phyloP scores from a whole-genome alignment of 1,139 yeast genomes.

The Tardiomyces depauwii region DNA sequence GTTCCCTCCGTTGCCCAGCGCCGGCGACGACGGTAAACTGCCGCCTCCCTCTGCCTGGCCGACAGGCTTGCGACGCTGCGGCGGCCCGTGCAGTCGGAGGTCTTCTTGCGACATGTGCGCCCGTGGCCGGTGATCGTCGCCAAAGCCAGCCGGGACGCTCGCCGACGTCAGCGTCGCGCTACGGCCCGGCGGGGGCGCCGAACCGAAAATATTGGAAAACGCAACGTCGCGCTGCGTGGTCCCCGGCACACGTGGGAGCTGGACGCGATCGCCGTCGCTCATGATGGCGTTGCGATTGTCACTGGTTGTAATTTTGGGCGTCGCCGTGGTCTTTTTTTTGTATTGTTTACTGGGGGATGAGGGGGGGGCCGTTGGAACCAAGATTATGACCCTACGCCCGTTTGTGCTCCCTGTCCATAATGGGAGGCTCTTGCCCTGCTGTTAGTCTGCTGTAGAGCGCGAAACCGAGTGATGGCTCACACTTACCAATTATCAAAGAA shows the following conservation, averaged over 20 bases:
- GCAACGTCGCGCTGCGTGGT: constrained; percentile 21
- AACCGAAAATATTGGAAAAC: constrained; percentile 27
- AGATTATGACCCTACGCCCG: background rate
- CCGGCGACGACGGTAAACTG: background rate
- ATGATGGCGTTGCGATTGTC: background rate
- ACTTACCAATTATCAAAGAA: no score
- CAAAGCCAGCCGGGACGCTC: constrained; percentile 6
- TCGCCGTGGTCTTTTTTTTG: no score
- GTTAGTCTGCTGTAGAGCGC: no score
- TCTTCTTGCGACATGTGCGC: background rate
- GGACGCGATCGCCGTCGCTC: background rate
- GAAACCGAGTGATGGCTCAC: no score
- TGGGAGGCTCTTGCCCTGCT: background rate
- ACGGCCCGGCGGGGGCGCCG: constrained; percentile 28
- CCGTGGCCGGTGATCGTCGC: constrained; percentile 7
- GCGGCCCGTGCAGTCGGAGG: background rate
- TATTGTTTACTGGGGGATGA: no score
- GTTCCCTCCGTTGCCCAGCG: background rate
- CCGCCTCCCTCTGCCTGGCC: background rate
- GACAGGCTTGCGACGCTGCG: constrained; percentile 1
- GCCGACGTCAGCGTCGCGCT: constrained; percentile 8
- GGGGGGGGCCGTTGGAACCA: no score
- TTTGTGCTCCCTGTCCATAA: background rate
- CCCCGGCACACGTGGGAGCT: background rate
- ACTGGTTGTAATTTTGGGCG: no score